Conservation (phyloP, 1,284 basidiomycete genomes). For the Sanghuangporus baumii region DNA sequence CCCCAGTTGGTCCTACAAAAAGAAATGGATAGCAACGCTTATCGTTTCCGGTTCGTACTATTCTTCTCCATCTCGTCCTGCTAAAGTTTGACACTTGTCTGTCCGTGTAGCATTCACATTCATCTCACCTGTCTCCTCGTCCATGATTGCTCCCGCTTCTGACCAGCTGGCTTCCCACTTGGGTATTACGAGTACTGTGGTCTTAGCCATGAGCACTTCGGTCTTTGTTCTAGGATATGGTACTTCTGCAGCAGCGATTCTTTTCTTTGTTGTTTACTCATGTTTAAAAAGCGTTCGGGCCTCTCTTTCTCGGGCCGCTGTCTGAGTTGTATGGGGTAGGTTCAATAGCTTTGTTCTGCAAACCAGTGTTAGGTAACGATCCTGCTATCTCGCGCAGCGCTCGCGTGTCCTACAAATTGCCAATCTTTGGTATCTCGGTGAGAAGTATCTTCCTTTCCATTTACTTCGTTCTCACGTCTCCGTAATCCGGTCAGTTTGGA, state of each 20-base stretch:
- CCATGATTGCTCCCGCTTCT: slow-evolving; percentile 70
- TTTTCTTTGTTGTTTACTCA: background rate
- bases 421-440: slow-evolving; percentile 57
- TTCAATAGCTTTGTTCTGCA: no score
- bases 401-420: slow-evolving; percentile 41
- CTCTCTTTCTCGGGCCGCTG: slow-evolving; percentile 49
- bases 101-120: slow-evolving; percentile 46
- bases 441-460: slow-evolving; percentile 21
- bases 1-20: slow-evolving; percentile 48
- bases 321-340: slow-evolving; percentile 42
- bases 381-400: slow-evolving; percentile 11
- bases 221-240: slow-evolving; percentile 68
- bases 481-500: slow-evolving; percentile 43
- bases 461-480: background rate
- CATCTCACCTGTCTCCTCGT: slow-evolving; percentile 59
- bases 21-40: slow-evolving; percentile 58
- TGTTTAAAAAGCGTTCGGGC: slow-evolving; percentile 39
- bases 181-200: slow-evolving; percentile 43
- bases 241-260: slow-evolving; percentile 21
- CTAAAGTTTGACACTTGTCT: background rate
- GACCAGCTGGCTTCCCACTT: slow-evolving; percentile 48
- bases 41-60: slow-evolving; percentile 39
- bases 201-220: slow-evolving; percentile 57
- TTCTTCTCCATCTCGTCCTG: background rate
- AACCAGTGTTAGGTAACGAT: no score